These are phyloP conservation scores for Penicillium sclerotigenum DNA, from an alignment of 2,329 filamentous ascomycete genomes.

Conservation along the genomic window DNA sequence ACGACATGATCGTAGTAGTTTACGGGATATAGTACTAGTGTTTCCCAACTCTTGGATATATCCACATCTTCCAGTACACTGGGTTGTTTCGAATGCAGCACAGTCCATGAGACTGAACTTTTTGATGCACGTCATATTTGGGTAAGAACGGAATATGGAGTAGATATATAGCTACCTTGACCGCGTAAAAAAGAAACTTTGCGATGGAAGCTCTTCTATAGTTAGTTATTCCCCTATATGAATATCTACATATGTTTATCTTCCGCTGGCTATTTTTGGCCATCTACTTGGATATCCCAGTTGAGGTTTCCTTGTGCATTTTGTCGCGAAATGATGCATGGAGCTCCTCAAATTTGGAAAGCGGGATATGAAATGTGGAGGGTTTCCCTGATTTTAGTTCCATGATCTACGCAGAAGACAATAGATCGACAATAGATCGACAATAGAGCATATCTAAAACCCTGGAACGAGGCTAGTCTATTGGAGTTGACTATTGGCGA, in stretches of 20 bases:
- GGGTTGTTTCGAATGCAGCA: background rate
- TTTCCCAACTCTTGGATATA: background rate
- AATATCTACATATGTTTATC: background rate
- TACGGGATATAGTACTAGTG: background rate
- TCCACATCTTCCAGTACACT: background rate
- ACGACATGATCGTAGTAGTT: background rate
- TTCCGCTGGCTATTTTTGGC: background rate
- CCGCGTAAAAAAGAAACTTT: background rate
- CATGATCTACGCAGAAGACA: constrained; percentile 4
- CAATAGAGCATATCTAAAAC: constrained; percentile 5
- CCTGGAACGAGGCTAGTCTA: constrained; percentile 13
- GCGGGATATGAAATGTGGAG: background rate
- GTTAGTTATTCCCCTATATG: background rate
- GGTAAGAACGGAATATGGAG: background rate
- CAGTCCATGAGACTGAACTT: background rate
- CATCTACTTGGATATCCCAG: too few relatives aligned
- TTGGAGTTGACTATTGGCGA: constrained; percentile 21
- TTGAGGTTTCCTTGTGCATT: background rate
- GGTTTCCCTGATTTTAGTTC: background rate
- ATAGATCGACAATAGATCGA: constrained; percentile 3
- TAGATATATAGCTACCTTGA: background rate
- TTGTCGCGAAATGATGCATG: background rate
- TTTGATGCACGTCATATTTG: background rate
- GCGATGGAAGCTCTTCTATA: background rate
- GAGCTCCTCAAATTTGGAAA: background rate